Evolutionary conservation across 305 asterid species (phyloP).

Genomic region (Fraxinus sp.): DNA sequence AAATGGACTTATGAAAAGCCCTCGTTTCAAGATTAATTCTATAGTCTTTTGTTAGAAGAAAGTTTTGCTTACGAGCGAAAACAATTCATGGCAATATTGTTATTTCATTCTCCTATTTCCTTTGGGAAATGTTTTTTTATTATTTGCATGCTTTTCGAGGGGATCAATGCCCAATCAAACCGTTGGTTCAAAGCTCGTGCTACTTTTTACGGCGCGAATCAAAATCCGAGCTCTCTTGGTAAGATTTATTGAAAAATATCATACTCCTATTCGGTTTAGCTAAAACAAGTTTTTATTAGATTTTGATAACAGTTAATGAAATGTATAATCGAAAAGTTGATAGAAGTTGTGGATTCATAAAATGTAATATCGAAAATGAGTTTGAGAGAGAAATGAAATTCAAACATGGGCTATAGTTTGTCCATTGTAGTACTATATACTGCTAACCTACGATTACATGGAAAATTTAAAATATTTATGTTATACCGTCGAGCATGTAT

Average conservation of each 20-base stretch:
- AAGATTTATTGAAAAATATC: not conserved
- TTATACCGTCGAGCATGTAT: not conserved
- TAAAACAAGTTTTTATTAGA: too few relatives aligned
- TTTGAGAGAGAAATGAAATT: not conserved
- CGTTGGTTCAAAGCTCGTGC: slow-evolving; percentile 59
- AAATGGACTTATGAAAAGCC: slow-evolving; percentile 16
- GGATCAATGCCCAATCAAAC: slow-evolving; percentile 29
- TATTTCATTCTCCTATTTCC: slow-evolving; percentile 6
- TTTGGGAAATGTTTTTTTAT: slow-evolving; percentile 26
- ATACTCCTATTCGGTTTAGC: not conserved
- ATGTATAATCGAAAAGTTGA: too few relatives aligned
- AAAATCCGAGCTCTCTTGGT: slow-evolving; percentile 67
- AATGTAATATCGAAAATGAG: not conserved
- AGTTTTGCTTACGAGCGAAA: not conserved
- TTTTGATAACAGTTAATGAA: too few relatives aligned
- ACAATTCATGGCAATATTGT: slow-evolving; percentile 1
- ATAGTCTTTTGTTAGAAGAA: not conserved
- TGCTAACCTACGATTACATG: not conserved
- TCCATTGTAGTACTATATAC: not conserved
- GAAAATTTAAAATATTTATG: too few relatives aligned
- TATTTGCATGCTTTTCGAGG: slow-evolving; percentile 30
- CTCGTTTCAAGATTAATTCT: not conserved
- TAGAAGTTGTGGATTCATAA: too few relatives aligned
- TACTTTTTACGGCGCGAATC: slow-evolving; percentile 61
- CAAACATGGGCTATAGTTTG: not conserved